phyloP scores from a whole-genome alignment of 192 early-diverging fungal genomes.

The Linnemannia elongata region DNA sequence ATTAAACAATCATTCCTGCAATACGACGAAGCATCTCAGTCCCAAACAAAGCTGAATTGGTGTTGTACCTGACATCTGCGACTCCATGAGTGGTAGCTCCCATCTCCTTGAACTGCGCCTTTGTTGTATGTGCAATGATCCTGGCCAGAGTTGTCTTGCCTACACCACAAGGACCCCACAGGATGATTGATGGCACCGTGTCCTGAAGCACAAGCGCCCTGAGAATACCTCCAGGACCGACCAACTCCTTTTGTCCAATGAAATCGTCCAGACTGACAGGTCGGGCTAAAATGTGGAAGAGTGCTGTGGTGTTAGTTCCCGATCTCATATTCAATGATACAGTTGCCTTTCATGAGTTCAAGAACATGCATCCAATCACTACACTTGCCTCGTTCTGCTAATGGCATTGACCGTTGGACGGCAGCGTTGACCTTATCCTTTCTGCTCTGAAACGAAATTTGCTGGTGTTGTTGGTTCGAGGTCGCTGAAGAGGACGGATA shows the following conservation, averaged over 20 bases:
- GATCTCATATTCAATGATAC: background rate
- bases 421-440: conserved; percentile 50
- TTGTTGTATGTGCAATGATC: conserved; percentile 65
- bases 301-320: background rate
- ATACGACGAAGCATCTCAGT: background rate
- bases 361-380: background rate
- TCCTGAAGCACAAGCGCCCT: conserved; percentile 75
- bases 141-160: conserved; percentile 59
- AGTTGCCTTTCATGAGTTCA: background rate
- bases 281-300: conserved; percentile 15
- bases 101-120: conserved; percentile 63
- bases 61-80: conserved; percentile 62
- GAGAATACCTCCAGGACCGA: conserved; percentile 76
- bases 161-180: conserved; percentile 71
- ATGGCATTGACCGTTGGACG: conserved; percentile 61
- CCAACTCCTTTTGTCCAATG: conserved; percentile 78
- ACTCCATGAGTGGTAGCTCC: conserved; percentile 69
- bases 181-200: conserved; percentile 79
- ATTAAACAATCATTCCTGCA: background rate
- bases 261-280: conserved; percentile 74
- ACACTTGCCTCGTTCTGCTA: conserved; percentile 68
- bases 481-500: background rate
- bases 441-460: conserved; percentile 9
- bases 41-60: background rate
- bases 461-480: background rate